Base-by-base conservation (phyloP, 371 early-diverging fungal genomes). In the Lichtheimia ornata region DNA sequence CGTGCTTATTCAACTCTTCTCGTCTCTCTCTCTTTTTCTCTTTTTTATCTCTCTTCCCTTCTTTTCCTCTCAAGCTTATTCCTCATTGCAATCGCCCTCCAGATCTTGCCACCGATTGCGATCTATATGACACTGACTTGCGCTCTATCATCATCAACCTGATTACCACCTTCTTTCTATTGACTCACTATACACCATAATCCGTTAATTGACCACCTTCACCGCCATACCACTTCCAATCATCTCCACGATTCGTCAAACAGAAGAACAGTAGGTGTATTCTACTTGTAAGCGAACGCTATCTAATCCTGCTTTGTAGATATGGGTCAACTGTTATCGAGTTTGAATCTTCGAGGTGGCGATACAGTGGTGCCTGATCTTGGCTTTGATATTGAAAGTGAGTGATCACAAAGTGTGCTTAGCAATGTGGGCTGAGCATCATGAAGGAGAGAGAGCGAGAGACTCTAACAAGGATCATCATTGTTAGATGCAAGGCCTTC, bases 321-420 rank as follows among this genome's bases (percentile, higher is more conserved):
- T 6, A 77, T 77, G 78, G 78, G 78, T 28, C 78, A 77, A 65
- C 60, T 77, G 27, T 62, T 77, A 41, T 74, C 78, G 58, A 68
- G 72, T 53, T 72, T 77, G 51, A 76, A 63, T 62, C 69, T 76
- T 58, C 73, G 77, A 55, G 63, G 65, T 59, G 66, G 71, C 45
- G 78, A 78, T 28, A 62, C 76, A 22, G 53, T 71, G 52, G 72
- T 79, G 54, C 82, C 79, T 70, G 82, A 82, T 58, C 66, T 79
- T 18, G 75, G 75, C 56, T 71, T 82, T 51, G 79, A 82, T 64
- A 67, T 82, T 47, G 77, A 82, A 70, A 76, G 82, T 82, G 64
- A 72, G 73, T 67, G 5, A 35, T 28, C 28, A 2, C 28, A 28
- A 2, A 35, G 35, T 9, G 35, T 35, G 35, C 35, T 35, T 11